These are phyloP conservation scores for Ensete glaucum DNA, from an alignment of 176 grass and related monocot genomes.

Conservation along the genomic window DNA sequence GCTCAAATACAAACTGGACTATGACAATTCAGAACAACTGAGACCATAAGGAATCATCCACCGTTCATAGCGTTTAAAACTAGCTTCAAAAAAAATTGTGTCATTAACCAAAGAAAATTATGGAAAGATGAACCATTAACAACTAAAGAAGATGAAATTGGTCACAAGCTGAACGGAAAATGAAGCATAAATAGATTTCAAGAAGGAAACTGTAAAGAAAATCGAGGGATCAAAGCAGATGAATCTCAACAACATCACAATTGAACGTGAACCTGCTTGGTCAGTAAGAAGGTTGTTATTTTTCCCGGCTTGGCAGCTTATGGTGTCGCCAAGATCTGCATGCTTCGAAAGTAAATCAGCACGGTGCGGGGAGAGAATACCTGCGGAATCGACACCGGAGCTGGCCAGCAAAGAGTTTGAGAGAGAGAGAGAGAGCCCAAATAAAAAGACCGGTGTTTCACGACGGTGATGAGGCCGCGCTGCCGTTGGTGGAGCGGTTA, in stretches of 20 bases:
- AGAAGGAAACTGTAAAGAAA: neutral
- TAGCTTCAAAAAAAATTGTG: too few species aligned
- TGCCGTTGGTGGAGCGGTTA: neutral
- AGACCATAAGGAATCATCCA: too few species aligned
- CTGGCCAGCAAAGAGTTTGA: neutral
- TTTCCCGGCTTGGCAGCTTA: too few species aligned
- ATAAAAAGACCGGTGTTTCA: neutral
- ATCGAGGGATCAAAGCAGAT: neutral
- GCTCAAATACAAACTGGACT: too few species aligned
- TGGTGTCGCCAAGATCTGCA: too few species aligned
- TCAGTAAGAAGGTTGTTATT: too few species aligned
- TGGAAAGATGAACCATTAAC: too few species aligned
- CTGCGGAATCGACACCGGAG: neutral
- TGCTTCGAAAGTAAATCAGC: neutral
- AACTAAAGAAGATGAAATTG: too few species aligned
- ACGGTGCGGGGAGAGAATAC: neutral
- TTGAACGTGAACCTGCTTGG: neutral
- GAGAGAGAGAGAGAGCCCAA: neutral
- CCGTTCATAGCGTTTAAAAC: too few species aligned
- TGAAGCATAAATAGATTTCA: neutral
- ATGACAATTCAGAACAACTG: too few species aligned
- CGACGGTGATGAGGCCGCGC: too few species aligned
- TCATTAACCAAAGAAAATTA: too few species aligned
- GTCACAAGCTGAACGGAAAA: neutral
- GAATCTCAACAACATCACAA: neutral